phyloP scores from a whole-genome alignment of 2,329 filamentous ascomycete species.

The Talaromyces sp. region DNA sequence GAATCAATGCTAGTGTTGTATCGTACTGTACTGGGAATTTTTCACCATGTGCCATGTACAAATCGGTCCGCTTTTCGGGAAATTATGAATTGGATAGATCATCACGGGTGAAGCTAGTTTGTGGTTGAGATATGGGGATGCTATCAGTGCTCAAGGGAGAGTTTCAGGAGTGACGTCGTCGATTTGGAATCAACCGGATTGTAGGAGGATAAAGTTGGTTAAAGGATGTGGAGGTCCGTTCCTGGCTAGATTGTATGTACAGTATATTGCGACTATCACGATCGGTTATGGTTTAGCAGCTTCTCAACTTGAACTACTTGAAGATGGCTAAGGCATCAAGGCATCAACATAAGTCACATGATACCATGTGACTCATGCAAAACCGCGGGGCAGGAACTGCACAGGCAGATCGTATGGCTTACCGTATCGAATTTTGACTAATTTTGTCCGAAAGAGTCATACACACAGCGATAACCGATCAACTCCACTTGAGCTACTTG shows the following conservation, averaged over 20 bases:
- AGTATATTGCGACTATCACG: background rate
- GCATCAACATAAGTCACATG: background rate
- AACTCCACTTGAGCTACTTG: background rate
- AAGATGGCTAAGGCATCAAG: background rate
- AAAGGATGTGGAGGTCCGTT: too few relatives aligned
- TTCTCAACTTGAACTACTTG: background rate
- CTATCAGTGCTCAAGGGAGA: background rate
- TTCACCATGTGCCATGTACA: background rate
- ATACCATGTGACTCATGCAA: conserved; percentile 10
- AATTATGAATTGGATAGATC: background rate
- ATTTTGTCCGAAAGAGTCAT: conserved; percentile 20
- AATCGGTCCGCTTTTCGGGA: background rate
- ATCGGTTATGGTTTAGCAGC: background rate
- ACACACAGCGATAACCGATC: conserved; percentile 14
- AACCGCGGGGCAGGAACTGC: conserved; percentile 16
- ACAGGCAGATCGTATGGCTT: background rate
- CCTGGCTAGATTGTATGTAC: too few relatives aligned
- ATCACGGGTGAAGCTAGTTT: background rate
- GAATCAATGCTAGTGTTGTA: background rate
- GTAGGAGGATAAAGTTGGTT: background rate
- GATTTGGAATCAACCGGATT: background rate
- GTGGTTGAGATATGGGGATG: background rate
- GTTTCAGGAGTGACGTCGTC: background rate
- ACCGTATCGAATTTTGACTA: conserved; percentile 22
- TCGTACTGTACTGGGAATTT: background rate